These are phyloP conservation scores for Plasmodium cynomolgi DNA, from an alignment of 169 alveolate species.

Conservation along the genomic window DNA sequence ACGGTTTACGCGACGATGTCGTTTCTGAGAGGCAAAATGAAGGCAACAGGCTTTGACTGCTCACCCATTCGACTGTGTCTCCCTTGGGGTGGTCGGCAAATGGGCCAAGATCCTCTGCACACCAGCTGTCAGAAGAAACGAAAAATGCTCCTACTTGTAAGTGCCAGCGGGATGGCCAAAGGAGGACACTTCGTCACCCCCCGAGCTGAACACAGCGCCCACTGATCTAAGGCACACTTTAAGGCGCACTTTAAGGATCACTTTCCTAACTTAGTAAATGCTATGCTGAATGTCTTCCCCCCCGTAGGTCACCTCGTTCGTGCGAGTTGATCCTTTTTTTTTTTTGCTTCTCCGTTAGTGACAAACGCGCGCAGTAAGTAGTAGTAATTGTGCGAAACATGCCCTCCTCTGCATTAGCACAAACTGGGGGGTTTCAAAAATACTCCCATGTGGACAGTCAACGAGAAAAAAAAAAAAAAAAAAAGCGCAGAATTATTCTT, in stretches of 20 bases:
- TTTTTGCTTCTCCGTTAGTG: background rate
- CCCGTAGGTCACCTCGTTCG: background rate
- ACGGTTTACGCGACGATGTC: no score
- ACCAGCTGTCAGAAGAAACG: background rate
- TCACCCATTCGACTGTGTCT: background rate
- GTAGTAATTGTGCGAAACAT: background rate
- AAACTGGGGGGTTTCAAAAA: background rate
- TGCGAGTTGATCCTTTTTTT: background rate
- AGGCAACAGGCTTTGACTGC: background rate
- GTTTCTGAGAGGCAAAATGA: no score
- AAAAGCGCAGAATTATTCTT: conserved; percentile 39
- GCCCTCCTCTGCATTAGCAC: background rate
- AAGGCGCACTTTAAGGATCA: no score
- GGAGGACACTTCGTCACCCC: background rate
- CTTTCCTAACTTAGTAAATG: background rate
- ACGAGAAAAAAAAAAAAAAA: conserved; percentile 1
- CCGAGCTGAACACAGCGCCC: background rate
- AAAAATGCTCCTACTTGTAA: background rate
- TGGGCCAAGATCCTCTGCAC: background rate
- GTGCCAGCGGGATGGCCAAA: background rate
- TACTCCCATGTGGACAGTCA: conserved; percentile 4
- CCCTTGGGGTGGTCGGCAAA: background rate
- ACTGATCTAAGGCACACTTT: background rate
- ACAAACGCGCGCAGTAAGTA: background rate
- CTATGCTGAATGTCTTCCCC: background rate